Base-by-base conservation (phyloP, 1,139 yeast species). In the Pichia sorboxylosa region DNA sequence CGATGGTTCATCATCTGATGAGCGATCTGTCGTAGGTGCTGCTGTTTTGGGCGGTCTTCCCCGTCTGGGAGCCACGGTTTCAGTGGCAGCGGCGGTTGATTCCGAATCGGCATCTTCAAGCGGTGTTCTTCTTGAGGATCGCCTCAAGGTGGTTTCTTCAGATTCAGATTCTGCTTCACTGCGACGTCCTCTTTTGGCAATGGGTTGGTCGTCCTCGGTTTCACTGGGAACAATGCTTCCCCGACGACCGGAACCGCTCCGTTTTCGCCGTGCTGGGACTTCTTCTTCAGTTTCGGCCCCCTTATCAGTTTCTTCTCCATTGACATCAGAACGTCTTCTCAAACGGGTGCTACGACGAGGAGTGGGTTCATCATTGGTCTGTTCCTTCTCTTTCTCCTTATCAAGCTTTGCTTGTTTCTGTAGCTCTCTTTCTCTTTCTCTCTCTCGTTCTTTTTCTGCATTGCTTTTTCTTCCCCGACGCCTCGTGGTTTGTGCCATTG, bases 401-500 rank as follows among this genome's bases (percentile, higher is more conserved):
- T n/a, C n/a, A n/a, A n/a, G n/a, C n/a, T n/a, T n/a, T n/a, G n/a
- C n/a, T n/a, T n/a, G n/a, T n/a, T n/a, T n/a, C n/a, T n/a, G n/a
- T n/a, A n/a, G n/a, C n/a, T n/a, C n/a, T n/a, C n/a, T n/a, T n/a
- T n/a, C n/a, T 20, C 22, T 20, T 8, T 9, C 11, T 20, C 22
- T 20, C 11, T 20, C 11, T 20, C 22, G 11, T 20, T 11, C 11
- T 14, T 8, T 23, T n/a, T 23, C 25, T 9, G 25, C 21, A 19
- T 19, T 37, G 4, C 33, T 20, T 14, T 31, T 36, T 9, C 37
- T 20, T 4, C 40, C 36, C 17, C 40, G 35, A 13, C 37, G 35
- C 25, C 29, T 37, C 5, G 36, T 30, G 2, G 28, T 18, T 11
- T 28, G 24, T 5, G 14, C 13, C 4, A 9, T 13, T 4, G 33